phyloP scores from a whole-genome alignment of 2,329 filamentous ascomycete genomes.

The Xylariales sp. region DNA sequence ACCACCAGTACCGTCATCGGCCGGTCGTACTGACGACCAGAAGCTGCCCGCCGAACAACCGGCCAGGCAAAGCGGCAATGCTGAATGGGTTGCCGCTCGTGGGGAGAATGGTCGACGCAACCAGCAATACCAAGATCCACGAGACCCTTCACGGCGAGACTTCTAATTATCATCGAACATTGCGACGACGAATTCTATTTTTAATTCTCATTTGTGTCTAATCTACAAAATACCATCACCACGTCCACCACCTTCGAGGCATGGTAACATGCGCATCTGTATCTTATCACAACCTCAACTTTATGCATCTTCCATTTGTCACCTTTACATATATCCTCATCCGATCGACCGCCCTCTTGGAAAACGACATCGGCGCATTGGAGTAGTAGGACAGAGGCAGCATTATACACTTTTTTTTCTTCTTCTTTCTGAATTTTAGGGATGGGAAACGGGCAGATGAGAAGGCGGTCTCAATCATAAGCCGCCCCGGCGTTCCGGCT shows the following conservation, averaged over 20 bases:
- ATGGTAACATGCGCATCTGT: not conserved
- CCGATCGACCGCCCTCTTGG: conserved; percentile 5
- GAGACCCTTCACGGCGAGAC: conserved; percentile 38
- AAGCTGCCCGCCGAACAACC: conserved; percentile 59
- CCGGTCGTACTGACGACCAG: conserved; percentile 44
- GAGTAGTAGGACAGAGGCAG: conserved; percentile 5
- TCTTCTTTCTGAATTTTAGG: conserved; percentile 1
- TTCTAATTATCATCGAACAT: not conserved
- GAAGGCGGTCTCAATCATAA: conserved; percentile 9
- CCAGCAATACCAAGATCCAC: conserved; percentile 36
- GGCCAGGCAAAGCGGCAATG: conserved; percentile 44
- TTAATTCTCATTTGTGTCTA: conserved; percentile 10
- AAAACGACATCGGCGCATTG: conserved; percentile 7
- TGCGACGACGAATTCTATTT: not conserved
- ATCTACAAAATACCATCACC: conserved; percentile 2
- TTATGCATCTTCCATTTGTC: conserved; percentile 3
- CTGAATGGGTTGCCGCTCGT: conserved; percentile 46
- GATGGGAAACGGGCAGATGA: conserved; percentile 6
- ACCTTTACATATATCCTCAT: conserved; percentile 6
- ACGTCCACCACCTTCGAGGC: not conserved
- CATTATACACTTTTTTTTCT: conserved; percentile 2
- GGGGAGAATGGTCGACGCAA: conserved; percentile 37
- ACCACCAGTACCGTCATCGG: conserved; percentile 14
- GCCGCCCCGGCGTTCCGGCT: conserved; percentile 10
- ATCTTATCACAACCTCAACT: conserved; percentile 3